Percentiles rank a stretch among this genome's conserved stretches.
phyloP scores from a whole-genome alignment of 2,329 filamentous ascomycete species.

The Peltaster fructicola region DNA sequence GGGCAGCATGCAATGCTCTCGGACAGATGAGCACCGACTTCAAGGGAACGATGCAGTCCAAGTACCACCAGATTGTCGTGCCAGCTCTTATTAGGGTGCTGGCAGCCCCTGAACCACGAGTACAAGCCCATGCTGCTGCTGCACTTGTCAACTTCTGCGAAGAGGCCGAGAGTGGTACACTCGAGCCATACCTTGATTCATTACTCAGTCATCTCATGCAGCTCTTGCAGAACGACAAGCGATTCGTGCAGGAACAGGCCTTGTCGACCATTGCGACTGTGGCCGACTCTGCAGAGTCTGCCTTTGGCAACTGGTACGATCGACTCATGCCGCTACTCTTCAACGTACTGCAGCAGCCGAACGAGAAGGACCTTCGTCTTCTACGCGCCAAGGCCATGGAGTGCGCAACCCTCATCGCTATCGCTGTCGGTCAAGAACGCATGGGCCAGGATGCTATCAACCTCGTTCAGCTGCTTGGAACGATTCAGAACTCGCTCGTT shows the following conservation, averaged over 20 bases:
- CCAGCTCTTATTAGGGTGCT: slow-evolving; percentile 86
- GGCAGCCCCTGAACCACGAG: slow-evolving; percentile 73
- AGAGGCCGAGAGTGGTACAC: slow-evolving; percentile 78
- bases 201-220: slow-evolving; percentile 72
- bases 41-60: slow-evolving; percentile 91
- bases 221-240: slow-evolving; percentile 77
- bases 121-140: slow-evolving; percentile 94
- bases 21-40: slow-evolving; percentile 99
- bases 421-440: slow-evolving; percentile 85
- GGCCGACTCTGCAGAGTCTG: slow-evolving; percentile 90
- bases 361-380: slow-evolving; percentile 81
- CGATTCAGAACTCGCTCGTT: slow-evolving; percentile 70
- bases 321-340: slow-evolving; percentile 90
- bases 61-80: slow-evolving; percentile 76
- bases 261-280: slow-evolving; percentile 96
- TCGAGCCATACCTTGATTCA: slow-evolving; percentile 85
- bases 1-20: slow-evolving; percentile 95
- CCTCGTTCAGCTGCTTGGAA: slow-evolving; percentile 71
- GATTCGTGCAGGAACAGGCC: slow-evolving; percentile 94
- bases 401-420: slow-evolving; percentile 85
- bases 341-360: slow-evolving; percentile 72
- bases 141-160: slow-evolving; percentile 98
- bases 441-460: slow-evolving; percentile 76
- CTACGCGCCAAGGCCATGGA: slow-evolving; percentile 97
- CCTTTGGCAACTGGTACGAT: slow-evolving; percentile 89